These are phyloP conservation scores for Linum lewisii DNA, from an alignment of 345 rosid species.

Conservation along the genomic window DNA sequence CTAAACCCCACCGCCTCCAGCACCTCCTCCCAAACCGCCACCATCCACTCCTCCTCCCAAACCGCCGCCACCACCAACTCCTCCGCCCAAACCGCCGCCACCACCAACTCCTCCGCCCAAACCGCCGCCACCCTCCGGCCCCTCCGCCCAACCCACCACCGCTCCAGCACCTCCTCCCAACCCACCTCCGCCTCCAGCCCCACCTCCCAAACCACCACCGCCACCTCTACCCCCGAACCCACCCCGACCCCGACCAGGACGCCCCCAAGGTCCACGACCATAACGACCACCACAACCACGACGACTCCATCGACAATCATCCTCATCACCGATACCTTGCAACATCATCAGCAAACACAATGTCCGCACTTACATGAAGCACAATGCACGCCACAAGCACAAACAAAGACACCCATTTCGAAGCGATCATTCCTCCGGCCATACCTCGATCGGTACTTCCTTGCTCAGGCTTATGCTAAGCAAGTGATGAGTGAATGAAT, in stretches of 20 bases:
- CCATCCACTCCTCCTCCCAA: constrained; percentile 3
- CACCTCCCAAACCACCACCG: constrained; percentile 6
- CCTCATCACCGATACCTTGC: too few species aligned
- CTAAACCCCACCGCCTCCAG: not conserved
- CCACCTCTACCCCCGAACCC: constrained; percentile 4
- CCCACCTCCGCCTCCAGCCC: not conserved
- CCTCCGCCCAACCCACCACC: not conserved
- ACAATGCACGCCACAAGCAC: too few species aligned
- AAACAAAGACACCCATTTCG: too few species aligned
- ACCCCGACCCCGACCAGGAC: constrained; percentile 1
- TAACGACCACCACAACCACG: too few species aligned
- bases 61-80: constrained; percentile 7
- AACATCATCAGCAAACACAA: too few species aligned
- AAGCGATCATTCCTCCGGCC: too few species aligned
- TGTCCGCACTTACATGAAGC: too few species aligned
- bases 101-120: constrained; percentile 1
- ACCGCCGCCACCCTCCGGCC: not conserved
- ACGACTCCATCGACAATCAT: too few species aligned
- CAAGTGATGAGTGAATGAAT: too few species aligned
- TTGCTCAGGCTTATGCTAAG: too few species aligned
- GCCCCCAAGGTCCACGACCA: too few species aligned
- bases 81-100: constrained; percentile 7
- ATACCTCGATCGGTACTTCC: too few species aligned
- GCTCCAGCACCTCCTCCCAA: constrained; percentile 8
- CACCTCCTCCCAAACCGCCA: not conserved